Percentiles rank a stretch among this genome's conserved stretches.
Evolutionary conservation across 805 yeast species (phyloP).

Genomic region (Lipomyces chichibuensis): DNA sequence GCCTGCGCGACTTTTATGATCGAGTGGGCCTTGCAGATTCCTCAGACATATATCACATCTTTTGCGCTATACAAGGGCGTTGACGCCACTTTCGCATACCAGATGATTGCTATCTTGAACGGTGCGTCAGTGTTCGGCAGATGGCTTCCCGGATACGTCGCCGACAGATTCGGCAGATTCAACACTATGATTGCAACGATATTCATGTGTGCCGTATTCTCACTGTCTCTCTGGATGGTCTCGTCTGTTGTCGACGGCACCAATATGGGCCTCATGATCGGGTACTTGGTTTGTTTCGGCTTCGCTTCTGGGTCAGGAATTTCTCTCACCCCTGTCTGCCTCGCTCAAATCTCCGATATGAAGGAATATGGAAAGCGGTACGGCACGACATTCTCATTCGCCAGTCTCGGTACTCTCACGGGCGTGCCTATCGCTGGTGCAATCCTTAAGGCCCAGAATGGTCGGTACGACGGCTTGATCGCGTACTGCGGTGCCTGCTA

Average conservation of each 20-base stretch:
- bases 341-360: slow-evolving; percentile 66
- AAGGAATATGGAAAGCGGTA: slow-evolving; percentile 68
- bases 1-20: slow-evolving; percentile 39
- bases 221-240: slow-evolving; percentile 68
- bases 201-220: slow-evolving; percentile 51
- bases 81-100: slow-evolving; percentile 42
- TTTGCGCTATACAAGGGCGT: slow-evolving; percentile 40
- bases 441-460: slow-evolving; percentile 38
- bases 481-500: slow-evolving; percentile 43
- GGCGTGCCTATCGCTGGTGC: slow-evolving; percentile 49
- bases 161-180: slow-evolving; percentile 60
- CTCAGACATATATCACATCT: slow-evolving; percentile 43
- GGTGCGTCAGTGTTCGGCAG: slow-evolving; percentile 58
- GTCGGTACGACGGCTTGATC: slow-evolving; percentile 42
- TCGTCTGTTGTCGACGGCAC: slow-evolving; percentile 49
- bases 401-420: slow-evolving; percentile 45
- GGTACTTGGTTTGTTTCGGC: slow-evolving; percentile 60
- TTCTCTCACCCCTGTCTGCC: slow-evolving; percentile 68
- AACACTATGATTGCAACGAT: slow-evolving; percentile 58
- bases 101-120: slow-evolving; percentile 54
- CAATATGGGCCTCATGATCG: slow-evolving; percentile 49
- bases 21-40: slow-evolving; percentile 42
- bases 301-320: slow-evolving; percentile 64
- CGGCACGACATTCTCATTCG: slow-evolving; percentile 63
- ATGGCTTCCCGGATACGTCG: slow-evolving; percentile 56